Percentiles rank a stretch among this genome's conserved stretches.
Evolutionary conservation across 768 basidiomycete genomes (phyloP).

Genomic region (Suillus subaureus): DNA sequence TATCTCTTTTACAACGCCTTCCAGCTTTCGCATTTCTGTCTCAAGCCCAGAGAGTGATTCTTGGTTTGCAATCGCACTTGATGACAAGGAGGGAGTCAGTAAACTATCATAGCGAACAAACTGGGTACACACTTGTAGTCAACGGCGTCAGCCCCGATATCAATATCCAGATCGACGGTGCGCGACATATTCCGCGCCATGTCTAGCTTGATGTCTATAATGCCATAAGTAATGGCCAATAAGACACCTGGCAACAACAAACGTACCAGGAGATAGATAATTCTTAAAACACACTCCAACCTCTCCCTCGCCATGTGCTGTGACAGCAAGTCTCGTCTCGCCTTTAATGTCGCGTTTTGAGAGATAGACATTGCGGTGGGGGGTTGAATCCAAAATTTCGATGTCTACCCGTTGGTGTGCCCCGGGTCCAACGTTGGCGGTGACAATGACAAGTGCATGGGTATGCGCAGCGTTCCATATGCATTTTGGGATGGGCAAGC

Average conservation of each 20-base stretch:
- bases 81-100: slow-evolving; percentile 13
- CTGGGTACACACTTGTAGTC: slow-evolving; percentile 89
- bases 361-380: slow-evolving; percentile 86
- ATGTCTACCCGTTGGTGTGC: slow-evolving; percentile 84
- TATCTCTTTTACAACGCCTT: slow-evolving; percentile 93
- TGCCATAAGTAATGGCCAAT: neutral
- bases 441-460: slow-evolving; percentile 91
- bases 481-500: slow-evolving; percentile 80
- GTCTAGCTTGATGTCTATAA: slow-evolving; percentile 47
- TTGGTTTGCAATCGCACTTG: slow-evolving; percentile 96
- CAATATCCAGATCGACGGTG: slow-evolving; percentile 90
- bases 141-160: slow-evolving; percentile 97
- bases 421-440: slow-evolving; percentile 85
- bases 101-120: neutral
- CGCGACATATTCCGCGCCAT: slow-evolving; percentile 56
- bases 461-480: slow-evolving; percentile 93
- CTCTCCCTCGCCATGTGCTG: slow-evolving; percentile 90
- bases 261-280: slow-evolving; percentile 70
- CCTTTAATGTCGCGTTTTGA: slow-evolving; percentile 86
- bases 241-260: neutral
- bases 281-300: slow-evolving; percentile 96
- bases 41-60: slow-evolving; percentile 95
- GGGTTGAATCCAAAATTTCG: slow-evolving; percentile 89
- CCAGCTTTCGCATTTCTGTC: slow-evolving; percentile 97
- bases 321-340: slow-evolving; percentile 92